Conservation (phyloP, 2,329 filamentous ascomycete genomes). For the Diaporthe capsici region DNA sequence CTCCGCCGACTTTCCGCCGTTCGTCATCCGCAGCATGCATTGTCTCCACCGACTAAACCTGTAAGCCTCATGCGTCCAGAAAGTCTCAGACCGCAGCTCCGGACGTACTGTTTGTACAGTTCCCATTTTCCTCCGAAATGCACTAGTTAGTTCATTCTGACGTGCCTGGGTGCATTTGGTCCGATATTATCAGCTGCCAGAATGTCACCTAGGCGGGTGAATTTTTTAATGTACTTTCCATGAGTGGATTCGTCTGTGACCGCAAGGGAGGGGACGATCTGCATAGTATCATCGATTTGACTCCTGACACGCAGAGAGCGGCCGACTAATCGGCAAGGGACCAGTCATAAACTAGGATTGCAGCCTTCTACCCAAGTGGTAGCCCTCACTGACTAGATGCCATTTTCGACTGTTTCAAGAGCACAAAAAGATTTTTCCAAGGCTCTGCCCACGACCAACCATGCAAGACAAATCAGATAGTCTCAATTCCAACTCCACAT, state of each 20-base stretch:
- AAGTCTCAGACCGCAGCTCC: not conserved
- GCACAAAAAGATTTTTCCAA: no score
- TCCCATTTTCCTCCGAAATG: not conserved
- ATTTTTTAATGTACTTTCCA: not conserved
- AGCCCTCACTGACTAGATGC: no score
- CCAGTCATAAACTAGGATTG: no score
- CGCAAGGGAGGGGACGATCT: not conserved
- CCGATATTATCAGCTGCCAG: not conserved
- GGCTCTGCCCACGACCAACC: no score
- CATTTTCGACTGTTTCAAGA: no score
- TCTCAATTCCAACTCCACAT: no score
- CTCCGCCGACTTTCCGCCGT: not conserved
- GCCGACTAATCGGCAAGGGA: not conserved
- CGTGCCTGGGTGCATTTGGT: not conserved
- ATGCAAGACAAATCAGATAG: no score
- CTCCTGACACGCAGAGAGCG: not conserved
- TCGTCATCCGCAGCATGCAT: not conserved
- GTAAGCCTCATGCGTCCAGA: not conserved
- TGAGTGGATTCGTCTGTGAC: not conserved
- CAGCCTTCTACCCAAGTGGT: no score
- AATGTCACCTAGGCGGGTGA: not conserved
- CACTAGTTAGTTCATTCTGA: not conserved
- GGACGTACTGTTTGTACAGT: no score
- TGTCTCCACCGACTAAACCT: not conserved
- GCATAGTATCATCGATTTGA: not conserved